These are phyloP conservation scores for Penicillium sp. DNA, from an alignment of 2,329 filamentous ascomycete genomes.

Conservation along the genomic window DNA sequence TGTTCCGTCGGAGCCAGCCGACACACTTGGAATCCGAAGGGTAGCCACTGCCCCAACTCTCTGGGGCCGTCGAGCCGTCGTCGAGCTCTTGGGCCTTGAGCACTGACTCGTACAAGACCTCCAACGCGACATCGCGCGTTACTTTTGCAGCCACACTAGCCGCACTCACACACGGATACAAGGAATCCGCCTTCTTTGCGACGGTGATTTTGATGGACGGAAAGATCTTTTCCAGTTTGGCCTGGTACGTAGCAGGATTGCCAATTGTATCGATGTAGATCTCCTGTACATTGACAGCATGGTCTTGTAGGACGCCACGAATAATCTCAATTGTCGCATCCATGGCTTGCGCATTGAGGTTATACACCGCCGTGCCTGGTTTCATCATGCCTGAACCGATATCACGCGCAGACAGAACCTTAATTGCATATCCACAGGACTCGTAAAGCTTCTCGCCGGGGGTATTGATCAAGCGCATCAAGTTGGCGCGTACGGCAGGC, in stretches of 20 bases:
- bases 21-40: conserved; percentile 83
- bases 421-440: conserved; percentile 81
- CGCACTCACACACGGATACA: conserved; percentile 91
- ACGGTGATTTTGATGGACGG: conserved; percentile 75
- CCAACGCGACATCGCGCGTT: conserved; percentile 85
- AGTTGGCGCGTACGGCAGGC: conserved; percentile 71
- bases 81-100: conserved; percentile 35
- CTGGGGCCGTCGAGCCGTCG: conserved; percentile 38
- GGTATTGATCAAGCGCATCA: conserved; percentile 75
- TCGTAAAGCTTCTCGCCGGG: conserved; percentile 59
- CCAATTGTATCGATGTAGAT: conserved; percentile 97
- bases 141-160: conserved; percentile 96
- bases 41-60: conserved; percentile 88
- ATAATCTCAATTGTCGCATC: conserved; percentile 88
- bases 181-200: conserved; percentile 86
- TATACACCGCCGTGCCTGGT: conserved; percentile 63
- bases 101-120: conserved; percentile 70
- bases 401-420: conserved; percentile 79
- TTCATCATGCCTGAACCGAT: conserved; percentile 79
- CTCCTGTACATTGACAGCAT: conserved; percentile 79
- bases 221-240: conserved; percentile 80
- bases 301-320: conserved; percentile 68
- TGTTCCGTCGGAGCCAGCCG: conserved; percentile 78
- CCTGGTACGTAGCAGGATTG: conserved; percentile 79
- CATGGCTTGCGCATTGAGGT: conserved; percentile 94